These are phyloP conservation scores for Cymbopogon flexuosus DNA, from an alignment of 202 grass and related monocot species.

Conservation along the genomic window DNA sequence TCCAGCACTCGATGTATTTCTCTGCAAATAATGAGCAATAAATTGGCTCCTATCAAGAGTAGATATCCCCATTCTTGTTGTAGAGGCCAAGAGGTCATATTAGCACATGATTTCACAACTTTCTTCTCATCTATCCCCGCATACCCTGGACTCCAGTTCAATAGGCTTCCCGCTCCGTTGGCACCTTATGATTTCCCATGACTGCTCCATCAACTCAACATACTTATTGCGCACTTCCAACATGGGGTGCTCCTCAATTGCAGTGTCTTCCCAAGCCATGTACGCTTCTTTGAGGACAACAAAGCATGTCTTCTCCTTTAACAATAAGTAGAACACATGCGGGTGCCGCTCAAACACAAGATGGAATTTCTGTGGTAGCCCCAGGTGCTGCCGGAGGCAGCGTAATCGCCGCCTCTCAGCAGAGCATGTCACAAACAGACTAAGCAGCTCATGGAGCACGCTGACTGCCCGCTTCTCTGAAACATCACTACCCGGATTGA, in stretches of 20 bases:
- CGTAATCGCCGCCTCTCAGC: conserved; percentile 57
- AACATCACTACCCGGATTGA: conserved; percentile 38
- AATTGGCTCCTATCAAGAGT: neutral
- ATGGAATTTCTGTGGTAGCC: conserved; percentile 65
- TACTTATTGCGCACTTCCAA: conserved; percentile 58
- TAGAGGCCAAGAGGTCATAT: conserved; percentile 4
- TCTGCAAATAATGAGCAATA: neutral
- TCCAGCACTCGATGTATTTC: conserved; percentile 10
- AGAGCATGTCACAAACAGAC: conserved; percentile 59
- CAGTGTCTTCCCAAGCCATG: conserved; percentile 36
- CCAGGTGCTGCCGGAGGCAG: conserved; percentile 57
- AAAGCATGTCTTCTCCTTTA: conserved; percentile 81
- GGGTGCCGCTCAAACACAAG: conserved; percentile 62
- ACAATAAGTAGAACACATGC: conserved; percentile 65
- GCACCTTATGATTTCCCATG: conserved; percentile 47
- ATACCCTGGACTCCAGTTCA: neutral
- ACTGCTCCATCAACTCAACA: conserved; percentile 55
- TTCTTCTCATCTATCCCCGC: neutral
- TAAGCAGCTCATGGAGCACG: conserved; percentile 74
- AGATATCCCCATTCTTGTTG: neutral
- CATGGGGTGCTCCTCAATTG: conserved; percentile 53
- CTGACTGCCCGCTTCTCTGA: conserved; percentile 54
- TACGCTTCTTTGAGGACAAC: conserved; percentile 92
- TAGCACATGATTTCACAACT: neutral
- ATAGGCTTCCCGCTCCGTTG: conserved; percentile 34